Evolutionary conservation across 2,329 filamentous ascomycete genomes (phyloP), one percentile per base, ranked within the genome.

Genomic region (Fusarium dimerum): DNA sequence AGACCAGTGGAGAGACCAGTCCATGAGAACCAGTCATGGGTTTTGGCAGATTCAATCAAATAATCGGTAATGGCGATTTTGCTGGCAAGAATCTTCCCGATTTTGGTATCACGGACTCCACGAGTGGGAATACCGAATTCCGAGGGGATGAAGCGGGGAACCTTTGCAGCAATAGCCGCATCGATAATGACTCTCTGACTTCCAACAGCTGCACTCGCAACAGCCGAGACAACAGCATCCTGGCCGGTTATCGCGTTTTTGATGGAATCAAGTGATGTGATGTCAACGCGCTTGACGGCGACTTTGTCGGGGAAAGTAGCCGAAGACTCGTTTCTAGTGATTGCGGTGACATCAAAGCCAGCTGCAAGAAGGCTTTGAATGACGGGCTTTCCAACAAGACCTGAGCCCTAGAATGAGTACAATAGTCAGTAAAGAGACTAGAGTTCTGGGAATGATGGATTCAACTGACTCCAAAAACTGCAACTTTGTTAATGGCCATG

Each of bases 1-100:
- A 79, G 70, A 0, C 84, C 82, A 9, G 73, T 80, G 4, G 83
- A 77, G 13, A 88, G 65, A 2, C 74, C 80, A 1, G 82, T 86
- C 84, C 85, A 88, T 30, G 73, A 77, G 56, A 88, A 78, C 43
- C 47, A 55, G 13, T 51, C 49, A 30, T 60, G 48, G 51, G 58
- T 53, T 39, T 53, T 30, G 3, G 56, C 48, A 5, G 58, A 40
- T 39, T 58, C 51, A 12, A 48, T 52, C 11, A 63, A 29, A 11
- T 58, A 52, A 10, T 61, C 51, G 43, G 20, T 26, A 26, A 26
- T 26, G 20, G 20, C 20, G 29, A 51, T 40, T 29, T 48, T 48
- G 17, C 26, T 16, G 4, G 39, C 30, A 11, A 48, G 47, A 2
- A 48, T 29, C 10, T 40, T 29, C 6, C 47, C 47, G 43, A 48